phyloP scores from a whole-genome alignment of 371 early-diverging fungal species.

The Funneliformis caledonium region DNA sequence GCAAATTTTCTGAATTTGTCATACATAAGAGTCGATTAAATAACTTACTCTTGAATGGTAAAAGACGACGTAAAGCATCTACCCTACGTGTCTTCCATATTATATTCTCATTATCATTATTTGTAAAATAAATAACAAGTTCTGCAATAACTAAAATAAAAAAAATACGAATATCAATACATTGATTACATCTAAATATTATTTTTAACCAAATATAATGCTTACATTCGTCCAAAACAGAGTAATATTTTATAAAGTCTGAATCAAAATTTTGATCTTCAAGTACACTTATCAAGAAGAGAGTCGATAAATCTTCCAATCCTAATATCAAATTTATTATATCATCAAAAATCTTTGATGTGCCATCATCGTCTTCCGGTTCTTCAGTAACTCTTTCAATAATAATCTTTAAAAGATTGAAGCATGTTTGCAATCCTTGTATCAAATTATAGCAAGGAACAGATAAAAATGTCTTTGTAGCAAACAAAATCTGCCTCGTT shows the following conservation, averaged over 20 bases:
- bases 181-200: background rate
- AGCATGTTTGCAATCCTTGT: background rate
- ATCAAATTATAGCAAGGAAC: background rate
- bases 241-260: background rate
- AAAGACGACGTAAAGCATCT: background rate
- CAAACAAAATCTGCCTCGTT: background rate
- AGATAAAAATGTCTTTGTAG: background rate
- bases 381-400: background rate
- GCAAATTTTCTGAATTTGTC: background rate
- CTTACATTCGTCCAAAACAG: background rate
- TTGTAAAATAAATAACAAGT: background rate
- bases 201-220: background rate
- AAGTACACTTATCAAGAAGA: background rate
- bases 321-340: background rate
- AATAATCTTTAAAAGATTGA: background rate
- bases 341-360: background rate
- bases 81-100: background rate
- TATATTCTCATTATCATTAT: background rate
- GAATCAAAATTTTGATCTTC: background rate
- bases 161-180: background rate
- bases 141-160: slow-evolving; percentile 11
- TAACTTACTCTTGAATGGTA: background rate
- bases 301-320: background rate
- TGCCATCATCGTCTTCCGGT: background rate
- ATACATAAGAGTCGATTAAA: background rate